Evolutionary conservation across 2,329 filamentous ascomycete species (phyloP), one percentile per base, ranked within the genome.

Genomic region (Nothophaeocryptopus gaeumannii): DNA sequence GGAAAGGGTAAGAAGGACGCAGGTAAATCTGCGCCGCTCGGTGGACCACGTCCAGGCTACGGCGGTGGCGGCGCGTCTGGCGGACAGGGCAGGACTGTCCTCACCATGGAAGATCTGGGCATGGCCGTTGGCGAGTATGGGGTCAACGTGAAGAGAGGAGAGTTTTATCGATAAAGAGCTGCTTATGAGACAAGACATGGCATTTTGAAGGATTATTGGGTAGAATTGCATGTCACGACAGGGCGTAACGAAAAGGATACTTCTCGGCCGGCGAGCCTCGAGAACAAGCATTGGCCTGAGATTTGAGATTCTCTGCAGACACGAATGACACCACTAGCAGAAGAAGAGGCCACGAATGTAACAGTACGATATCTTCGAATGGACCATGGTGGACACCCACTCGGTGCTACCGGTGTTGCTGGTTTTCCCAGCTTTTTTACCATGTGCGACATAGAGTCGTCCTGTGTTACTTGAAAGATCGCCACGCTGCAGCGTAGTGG

Each of bases 71-170:
- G 92, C 60, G 91, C 91, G 0, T 88, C 91, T 26, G 88, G 89
- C 1, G 88, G 84, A 47, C 89, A 95, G 74, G 95, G 95, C 57
- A 80, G 90, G 56, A 96, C 93, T 13, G 92, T 99, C 47, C 77
- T 99, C 55, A 97, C 93, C 1, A 97, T 99, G 93, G 93, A 99
- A 73, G 93, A 99, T 70, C 71, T 99, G 63, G 93, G 93, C 12
- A 97, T 97, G 90, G 93, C 93, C 1, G 92, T 97, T 29, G 88
- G 88, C 30, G 93, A 99, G 76, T 99, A 97, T 68, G 93, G 93
- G 1, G 90, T 99, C 45, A 99, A 96, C 67, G 88, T 97, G 45
- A 97, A 96, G 82, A 81, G 93, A 58, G 91, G 92, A 66, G 93
- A 99, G 74, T 99, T 97, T 68, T 99, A 99, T 70, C 81, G 91